Percentiles rank a stretch among this genome's conserved stretches.
phyloP scores from a whole-genome alignment of 176 grass and related monocot species.

The Poa annua region DNA sequence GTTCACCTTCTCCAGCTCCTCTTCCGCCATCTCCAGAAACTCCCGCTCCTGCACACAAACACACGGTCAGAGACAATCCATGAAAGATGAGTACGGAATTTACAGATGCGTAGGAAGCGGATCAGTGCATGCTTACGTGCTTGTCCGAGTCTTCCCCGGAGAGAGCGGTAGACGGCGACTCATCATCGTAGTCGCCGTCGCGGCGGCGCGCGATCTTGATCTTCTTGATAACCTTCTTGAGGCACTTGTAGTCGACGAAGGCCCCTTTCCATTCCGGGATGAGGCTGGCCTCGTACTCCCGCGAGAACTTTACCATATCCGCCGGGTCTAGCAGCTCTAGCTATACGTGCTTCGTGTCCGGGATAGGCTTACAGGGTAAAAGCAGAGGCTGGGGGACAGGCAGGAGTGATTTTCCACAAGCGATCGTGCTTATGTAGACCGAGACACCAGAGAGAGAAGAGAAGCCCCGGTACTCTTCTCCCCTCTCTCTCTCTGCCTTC shows the following conservation, averaged over 20 bases:
- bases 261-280: constrained; percentile 70
- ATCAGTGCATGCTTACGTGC: constrained; percentile 29
- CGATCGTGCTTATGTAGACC: constrained; percentile 42
- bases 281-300: constrained; percentile 87
- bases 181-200: not conserved
- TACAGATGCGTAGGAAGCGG: too few relatives aligned
- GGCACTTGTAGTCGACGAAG: constrained; percentile 76
- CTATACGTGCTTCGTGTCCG: not conserved
- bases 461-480: too few relatives aligned
- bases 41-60: constrained; percentile 51
- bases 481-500: too few relatives aligned
- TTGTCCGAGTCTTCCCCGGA: constrained; percentile 4
- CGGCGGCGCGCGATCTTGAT: constrained; percentile 58
- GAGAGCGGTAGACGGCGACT: too few relatives aligned
- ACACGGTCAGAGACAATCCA: too few relatives aligned
- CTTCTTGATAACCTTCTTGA: constrained; percentile 81
- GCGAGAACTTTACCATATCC: constrained; percentile 92
- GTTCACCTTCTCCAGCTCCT: constrained; percentile 86
- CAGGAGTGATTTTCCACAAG: constrained; percentile 26
- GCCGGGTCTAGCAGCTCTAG: too few relatives aligned
- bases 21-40: constrained; percentile 66
- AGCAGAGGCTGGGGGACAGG: constrained; percentile 39
- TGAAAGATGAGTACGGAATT: too few relatives aligned
- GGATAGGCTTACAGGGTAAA: not conserved
- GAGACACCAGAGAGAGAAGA: not conserved